Evolutionary conservation across 331 rosid species (phyloP).

Genomic region (Saraca asoca): DNA sequence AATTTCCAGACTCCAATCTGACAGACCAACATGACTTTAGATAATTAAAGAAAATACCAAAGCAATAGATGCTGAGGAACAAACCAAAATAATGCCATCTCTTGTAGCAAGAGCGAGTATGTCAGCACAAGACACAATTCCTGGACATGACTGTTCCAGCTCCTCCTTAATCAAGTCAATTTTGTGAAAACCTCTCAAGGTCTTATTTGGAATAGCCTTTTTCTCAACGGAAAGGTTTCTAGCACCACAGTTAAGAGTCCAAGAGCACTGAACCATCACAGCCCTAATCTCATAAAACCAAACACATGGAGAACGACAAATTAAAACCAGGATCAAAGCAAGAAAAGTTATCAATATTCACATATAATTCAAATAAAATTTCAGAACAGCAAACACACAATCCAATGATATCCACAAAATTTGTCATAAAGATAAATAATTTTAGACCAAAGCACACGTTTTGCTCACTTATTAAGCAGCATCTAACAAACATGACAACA

Average conservation of each 20-base stretch:
- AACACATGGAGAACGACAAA: constrained; percentile 18
- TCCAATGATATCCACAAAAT: neutral
- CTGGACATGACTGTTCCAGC: constrained; percentile 70
- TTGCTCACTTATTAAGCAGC: neutral
- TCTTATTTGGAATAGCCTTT: constrained; percentile 71
- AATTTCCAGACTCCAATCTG: neutral
- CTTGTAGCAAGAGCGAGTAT: no score
- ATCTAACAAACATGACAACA: neutral
- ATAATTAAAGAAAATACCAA: neutral
- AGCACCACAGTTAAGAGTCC: constrained; percentile 57
- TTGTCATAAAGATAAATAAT: neutral
- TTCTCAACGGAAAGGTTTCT: constrained; percentile 52
- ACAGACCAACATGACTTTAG: no score
- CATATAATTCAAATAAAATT: no score
- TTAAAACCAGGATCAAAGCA: constrained; percentile 9
- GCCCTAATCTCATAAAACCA: constrained; percentile 51
- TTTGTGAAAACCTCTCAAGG: constrained; percentile 66
- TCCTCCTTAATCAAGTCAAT: constrained; percentile 63
- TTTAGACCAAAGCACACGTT: neutral
- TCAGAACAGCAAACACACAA: no score
- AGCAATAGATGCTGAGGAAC: constrained; percentile 21
- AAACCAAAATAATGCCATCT: constrained; percentile 72
- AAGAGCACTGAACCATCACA: constrained; percentile 88
- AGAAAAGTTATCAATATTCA: neutral
- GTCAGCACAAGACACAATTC: constrained; percentile 80